Evolutionary conservation across 345 rosid species (phyloP), one percentile per base, ranked within the genome.

Genomic region (Ceriops decandra): DNA sequence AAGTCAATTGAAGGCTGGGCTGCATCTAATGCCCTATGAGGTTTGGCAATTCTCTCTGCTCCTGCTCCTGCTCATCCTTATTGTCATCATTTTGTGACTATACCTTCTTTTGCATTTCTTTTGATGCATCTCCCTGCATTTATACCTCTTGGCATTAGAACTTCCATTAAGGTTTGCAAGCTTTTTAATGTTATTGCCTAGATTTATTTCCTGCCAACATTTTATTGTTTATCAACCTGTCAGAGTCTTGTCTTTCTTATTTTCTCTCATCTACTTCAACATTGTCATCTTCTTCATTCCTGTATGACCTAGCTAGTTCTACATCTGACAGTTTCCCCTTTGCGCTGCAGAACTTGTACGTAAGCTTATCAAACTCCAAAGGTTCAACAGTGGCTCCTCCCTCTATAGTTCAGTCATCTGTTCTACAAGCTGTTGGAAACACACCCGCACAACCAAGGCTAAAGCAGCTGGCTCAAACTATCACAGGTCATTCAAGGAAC

Each of bases 351-450:
- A 89, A 82, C 80, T 77, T 91, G 80, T 89, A 89, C 63, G 85
- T 91, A 76, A 83, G 85, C 33, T 81, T 91, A 67, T 87, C 86
- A 2, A 91, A 87, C 65, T 32, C 84, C 62, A 81, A 70, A 81
- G 97, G 97, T 65, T 91, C 97, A 66, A 91, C 97, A 0, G 77
- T 85, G 70, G 82, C 82, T 52, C 82, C 93, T n/a, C 97, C 97
- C 26, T 82, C 91, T 31, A 78, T 75, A 65, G 89, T 91, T 62
- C 87, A 82, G 81, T 89, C 96, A 16, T 84, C 84, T 57, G 96
- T 91, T 82, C 84, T 89, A 46, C 85, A 87, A 74, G 83, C 90
- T 2, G 64, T 89, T 5, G 97, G 96, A 72, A 82, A 85, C 62
- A 64, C 79, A 42, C 87, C 91, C 20, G 82, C 93, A n/a, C 70